These are phyloP conservation scores for Entelexis sorbosivorans DNA, from an alignment of 1,139 yeast species.

Conservation along the genomic window DNA sequence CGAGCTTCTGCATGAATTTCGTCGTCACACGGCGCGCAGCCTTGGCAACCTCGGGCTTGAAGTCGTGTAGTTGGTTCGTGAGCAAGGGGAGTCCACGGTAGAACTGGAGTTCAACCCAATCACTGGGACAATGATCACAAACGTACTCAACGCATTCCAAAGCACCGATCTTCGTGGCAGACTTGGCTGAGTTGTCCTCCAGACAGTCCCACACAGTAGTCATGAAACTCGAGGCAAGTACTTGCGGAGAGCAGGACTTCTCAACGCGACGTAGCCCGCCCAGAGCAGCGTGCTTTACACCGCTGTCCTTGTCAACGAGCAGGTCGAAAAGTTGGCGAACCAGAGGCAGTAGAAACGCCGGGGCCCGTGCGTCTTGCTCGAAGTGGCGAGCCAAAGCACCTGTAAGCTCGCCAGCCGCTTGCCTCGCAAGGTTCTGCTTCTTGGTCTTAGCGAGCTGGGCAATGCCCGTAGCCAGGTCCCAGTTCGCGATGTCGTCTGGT, in stretches of 20 bases:
- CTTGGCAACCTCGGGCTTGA: constrained; percentile 89
- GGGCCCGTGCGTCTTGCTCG: constrained; percentile 46
- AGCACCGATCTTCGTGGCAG: constrained; percentile 84
- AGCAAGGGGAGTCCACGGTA: constrained; percentile 70
- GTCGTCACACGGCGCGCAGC: constrained; percentile 64
- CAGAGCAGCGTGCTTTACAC: constrained; percentile 68
- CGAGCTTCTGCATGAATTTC: constrained; percentile 68
- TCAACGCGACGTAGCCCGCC: constrained; percentile 49
- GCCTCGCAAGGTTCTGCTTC: constrained; percentile 62
- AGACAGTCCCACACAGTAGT: constrained; percentile 53
- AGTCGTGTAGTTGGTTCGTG: constrained; percentile 84
- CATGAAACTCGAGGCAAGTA: constrained; percentile 58
- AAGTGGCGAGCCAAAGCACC: constrained; percentile 11
- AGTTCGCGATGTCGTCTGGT: constrained; percentile 50
- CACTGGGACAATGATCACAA: constrained; percentile 72
- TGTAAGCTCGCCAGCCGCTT: constrained; percentile 40
- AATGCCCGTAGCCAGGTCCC: constrained; percentile 55
- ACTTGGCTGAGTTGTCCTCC: constrained; percentile 65
- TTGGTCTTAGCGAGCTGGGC: constrained; percentile 62
- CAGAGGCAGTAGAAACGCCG: constrained; percentile 56
- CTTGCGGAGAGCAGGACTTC: constrained; percentile 67
- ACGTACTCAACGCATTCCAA: constrained; percentile 61
- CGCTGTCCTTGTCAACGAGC: constrained; percentile 75
- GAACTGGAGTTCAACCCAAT: constrained; percentile 71
- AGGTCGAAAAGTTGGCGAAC: constrained; percentile 49